Percentiles rank a stretch among this genome's conserved stretches.
Evolutionary conservation across 148 eudicot species (phyloP).

Genomic region (Cornus suecica): DNA sequence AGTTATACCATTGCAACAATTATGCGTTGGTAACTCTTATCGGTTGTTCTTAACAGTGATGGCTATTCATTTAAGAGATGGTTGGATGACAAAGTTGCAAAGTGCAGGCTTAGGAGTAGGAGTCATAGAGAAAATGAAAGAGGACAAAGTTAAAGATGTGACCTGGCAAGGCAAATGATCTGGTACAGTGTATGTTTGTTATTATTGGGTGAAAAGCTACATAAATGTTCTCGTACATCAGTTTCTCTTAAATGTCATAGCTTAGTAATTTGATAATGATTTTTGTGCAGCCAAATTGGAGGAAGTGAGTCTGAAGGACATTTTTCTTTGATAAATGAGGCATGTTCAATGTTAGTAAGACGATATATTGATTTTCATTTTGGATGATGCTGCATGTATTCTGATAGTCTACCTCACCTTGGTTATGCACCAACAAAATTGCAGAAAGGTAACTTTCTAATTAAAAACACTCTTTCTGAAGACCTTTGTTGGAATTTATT

Average conservation of each 20-base stretch:
- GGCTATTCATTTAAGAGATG: no score
- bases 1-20: no score
- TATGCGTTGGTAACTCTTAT: no score
- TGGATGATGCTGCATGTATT: background rate
- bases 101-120: slow-evolving; percentile 52
- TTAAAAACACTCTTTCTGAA: background rate
- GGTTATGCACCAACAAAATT: background rate
- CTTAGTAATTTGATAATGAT: slow-evolving; percentile 6
- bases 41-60: no score
- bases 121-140: slow-evolving; percentile 66
- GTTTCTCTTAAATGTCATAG: background rate
- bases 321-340: slow-evolving; percentile 89
- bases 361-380: background rate
- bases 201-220: slow-evolving; percentile 1
- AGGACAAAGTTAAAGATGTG: slow-evolving; percentile 68
- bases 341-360: slow-evolving; percentile 90
- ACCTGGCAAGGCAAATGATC: slow-evolving; percentile 98
- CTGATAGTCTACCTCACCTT: background rate
- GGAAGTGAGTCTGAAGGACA: slow-evolving; percentile 88
- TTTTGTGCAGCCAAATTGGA: slow-evolving; percentile 77
- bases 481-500: background rate
- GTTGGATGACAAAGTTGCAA: slow-evolving; percentile 83
- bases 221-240: background rate
- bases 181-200: slow-evolving; percentile 88
- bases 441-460: background rate